Evolutionary conservation across 805 yeast species (phyloP), one percentile per base, ranked within the genome.

Genomic region (Candida gorgasii): DNA sequence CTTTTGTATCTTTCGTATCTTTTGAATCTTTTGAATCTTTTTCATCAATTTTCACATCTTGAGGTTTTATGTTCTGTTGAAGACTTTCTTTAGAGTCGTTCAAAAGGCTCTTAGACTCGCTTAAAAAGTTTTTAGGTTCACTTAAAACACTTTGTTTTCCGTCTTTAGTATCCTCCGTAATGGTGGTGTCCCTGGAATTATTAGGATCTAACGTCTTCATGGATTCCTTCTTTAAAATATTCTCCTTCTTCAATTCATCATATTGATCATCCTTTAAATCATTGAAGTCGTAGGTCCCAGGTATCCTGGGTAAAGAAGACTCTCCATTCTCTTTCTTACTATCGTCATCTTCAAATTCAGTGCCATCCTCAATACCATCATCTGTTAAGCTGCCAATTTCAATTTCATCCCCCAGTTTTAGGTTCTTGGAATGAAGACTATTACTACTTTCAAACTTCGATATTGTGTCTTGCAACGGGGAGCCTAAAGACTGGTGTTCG

Each of bases 201-300:
- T 74, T 76, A 2, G 80, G 80, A 51, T 76, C 80, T 59, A 75
- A 59, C 1, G 76, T 71, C 28, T 67, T n/a, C n/a, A n/a, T n/a
- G n/a, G n/a, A n/a, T n/a, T n/a, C n/a, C n/a, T n/a, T 59, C 39
- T 63, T 54, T 38, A 47, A 58, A 26, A 35, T 36, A 9, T 6
- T 36, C 27, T n/a, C 26, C 11, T 24, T 32, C 26, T 40, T 27
- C 15, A 31, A 26, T 5, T 32, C 36, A 20, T 29, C 37, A 14
- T 33, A 18, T 17, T 41, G 19, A 13, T 37, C 45, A 26, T 35
- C 38, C 27, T 46, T 51, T n/a, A 54, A 36, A 33, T 52, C 58
- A 26, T 47, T 47, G 12, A 57, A 50, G 40, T 54, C 59, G 35
- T 47, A 57, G 8, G 57, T 51, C 3, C 53, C 62, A 8, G 62